These are phyloP conservation scores for Puccinellia tenuiflora DNA, from an alignment of 176 grass and related monocot species.

Conservation along the genomic window DNA sequence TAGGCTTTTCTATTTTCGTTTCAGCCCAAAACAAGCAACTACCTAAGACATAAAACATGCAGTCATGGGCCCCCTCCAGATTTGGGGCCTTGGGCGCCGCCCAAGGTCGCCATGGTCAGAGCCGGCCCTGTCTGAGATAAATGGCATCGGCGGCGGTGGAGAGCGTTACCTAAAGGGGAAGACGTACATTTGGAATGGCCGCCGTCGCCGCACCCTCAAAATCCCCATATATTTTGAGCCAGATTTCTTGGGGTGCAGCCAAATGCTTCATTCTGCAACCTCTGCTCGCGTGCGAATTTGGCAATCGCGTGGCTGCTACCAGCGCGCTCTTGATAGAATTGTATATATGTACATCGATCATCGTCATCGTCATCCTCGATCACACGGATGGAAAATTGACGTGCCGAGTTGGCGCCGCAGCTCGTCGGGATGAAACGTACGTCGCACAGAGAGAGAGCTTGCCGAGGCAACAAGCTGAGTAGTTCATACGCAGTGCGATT, in stretches of 20 bases:
- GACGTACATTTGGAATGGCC: not conserved
- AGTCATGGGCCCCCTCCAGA: too few species aligned
- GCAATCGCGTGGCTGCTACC: not conserved
- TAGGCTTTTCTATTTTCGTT: too few species aligned
- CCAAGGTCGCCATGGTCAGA: too few species aligned
- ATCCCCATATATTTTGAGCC: not conserved
- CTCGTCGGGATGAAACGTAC: not conserved
- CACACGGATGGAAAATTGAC: not conserved
- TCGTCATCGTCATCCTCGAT: not conserved
- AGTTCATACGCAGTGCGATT: not conserved
- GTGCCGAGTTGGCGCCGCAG: not conserved
- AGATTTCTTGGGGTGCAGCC: not conserved
- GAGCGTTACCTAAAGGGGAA: too few species aligned
- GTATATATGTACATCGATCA: not conserved
- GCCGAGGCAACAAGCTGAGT: conserved; percentile 18
- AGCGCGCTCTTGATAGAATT: not conserved
- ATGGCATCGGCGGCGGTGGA: too few species aligned
- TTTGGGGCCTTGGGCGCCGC: too few species aligned
- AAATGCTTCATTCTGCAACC: not conserved
- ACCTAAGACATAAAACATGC: too few species aligned
- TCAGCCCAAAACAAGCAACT: too few species aligned
- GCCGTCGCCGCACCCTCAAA: not conserved
- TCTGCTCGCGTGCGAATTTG: not conserved
- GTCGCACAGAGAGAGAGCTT: not conserved
- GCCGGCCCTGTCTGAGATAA: too few species aligned